Percentiles rank a stretch among this genome's conserved stretches.
Conservation (phyloP, 1,284 basidiomycete species). For the Apiotrichum montevideense region DNA sequence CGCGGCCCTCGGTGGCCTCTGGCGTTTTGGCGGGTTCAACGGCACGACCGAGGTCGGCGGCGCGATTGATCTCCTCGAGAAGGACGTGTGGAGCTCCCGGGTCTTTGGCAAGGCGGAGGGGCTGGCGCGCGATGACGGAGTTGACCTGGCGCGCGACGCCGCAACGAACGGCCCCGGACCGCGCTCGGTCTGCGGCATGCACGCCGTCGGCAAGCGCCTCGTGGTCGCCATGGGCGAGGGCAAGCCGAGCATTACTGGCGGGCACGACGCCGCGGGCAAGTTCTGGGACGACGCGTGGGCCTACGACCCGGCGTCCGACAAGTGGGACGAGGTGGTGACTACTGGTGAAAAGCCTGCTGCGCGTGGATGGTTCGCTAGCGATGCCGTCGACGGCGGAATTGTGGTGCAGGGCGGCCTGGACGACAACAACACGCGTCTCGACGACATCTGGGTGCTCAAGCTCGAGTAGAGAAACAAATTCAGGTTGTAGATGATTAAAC, state of each 20-base stretch:
- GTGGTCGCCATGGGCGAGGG: constrained; percentile 29
- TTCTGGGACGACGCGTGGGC: constrained; percentile 35
- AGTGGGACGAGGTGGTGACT: constrained; percentile 16
- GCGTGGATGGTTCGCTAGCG: constrained; percentile 43
- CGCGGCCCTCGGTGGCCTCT: constrained; percentile 12
- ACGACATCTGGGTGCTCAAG: constrained; percentile 35
- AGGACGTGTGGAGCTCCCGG: neutral
- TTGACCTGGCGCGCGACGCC: neutral
- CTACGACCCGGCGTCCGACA: constrained; percentile 8
- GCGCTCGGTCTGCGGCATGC: constrained; percentile 23
- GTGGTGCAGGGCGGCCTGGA: constrained; percentile 41
- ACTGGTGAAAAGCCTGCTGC: constrained; percentile 18
- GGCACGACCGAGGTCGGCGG: constrained; percentile 31
- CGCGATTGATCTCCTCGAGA: constrained; percentile 17
- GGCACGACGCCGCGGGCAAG: constrained; percentile 32
- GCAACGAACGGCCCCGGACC: constrained; percentile 15
- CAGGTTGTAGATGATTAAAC: no score
- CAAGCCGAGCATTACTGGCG: constrained; percentile 25
- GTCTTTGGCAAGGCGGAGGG: constrained; percentile 12
- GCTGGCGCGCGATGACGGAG: constrained; percentile 7
- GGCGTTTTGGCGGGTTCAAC: constrained; percentile 31
- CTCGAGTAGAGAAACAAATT: neutral
- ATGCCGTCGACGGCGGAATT: constrained; percentile 11
- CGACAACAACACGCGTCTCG: constrained; percentile 32
- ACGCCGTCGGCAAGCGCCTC: constrained; percentile 6